Conservation (phyloP, 768 basidiomycete species). For the Rhizopogon salebrosus region DNA sequence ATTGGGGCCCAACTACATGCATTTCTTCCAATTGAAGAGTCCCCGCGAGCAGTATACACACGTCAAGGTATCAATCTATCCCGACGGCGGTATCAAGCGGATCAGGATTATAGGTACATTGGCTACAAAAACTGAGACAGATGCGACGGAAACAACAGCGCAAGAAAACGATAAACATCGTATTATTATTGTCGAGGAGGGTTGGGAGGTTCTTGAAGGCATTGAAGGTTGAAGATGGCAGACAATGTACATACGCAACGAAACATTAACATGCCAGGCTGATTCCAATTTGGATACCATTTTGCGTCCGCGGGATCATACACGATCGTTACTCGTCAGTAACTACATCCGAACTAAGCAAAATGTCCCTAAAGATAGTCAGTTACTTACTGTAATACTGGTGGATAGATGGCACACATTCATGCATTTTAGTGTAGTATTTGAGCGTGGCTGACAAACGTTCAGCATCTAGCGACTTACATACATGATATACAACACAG, state of each 20-base stretch:
- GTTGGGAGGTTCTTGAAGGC: neutral
- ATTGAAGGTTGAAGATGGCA: neutral
- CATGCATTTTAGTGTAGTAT: neutral
- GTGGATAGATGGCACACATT: neutral
- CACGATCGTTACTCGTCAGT: no score
- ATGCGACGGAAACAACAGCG: neutral
- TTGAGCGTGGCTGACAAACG: neutral
- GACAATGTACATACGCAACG: no score
- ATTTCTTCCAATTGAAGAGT: conserved; percentile 78
- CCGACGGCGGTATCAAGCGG: conserved; percentile 94
- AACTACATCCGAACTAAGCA: no score
- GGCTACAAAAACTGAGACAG: neutral
- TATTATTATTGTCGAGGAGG: neutral
- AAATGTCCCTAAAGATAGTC: no score
- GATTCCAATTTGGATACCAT: no score
- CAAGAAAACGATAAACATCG: no score
- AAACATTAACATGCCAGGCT: no score
- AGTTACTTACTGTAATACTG: no score
- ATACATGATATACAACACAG: conserved; percentile 9
- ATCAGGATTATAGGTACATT: conserved; percentile 65
- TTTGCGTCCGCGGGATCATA: no score
- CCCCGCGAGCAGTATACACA: conserved; percentile 65
- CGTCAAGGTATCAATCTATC: conserved; percentile 82
- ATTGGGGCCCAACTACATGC: conserved; percentile 84
- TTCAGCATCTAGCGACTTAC: conserved; percentile 3